Evolutionary conservation across 192 early-diverging fungal genomes (phyloP), one percentile per base, ranked within the genome.

Genomic region (Backusella psychrophila): DNA sequence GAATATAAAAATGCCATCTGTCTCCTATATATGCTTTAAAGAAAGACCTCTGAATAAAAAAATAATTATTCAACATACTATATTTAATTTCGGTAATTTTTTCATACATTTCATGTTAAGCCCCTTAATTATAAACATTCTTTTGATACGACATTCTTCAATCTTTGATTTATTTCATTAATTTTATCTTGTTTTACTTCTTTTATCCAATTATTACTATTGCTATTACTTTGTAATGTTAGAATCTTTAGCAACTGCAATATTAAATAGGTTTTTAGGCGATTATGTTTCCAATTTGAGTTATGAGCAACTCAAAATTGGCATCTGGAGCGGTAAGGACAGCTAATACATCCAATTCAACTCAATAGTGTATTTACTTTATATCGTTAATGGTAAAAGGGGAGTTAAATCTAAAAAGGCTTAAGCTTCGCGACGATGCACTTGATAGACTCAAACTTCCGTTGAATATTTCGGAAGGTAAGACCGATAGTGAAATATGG

Each of bases 261-360:
- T 91, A 26, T 82, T 91, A 66, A 91, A 91, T 69, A 82, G 84
- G 52, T 84, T 95, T 73, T 87, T 96, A 15, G 93, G 93, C 46
- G 93, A 93, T 75, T 94, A 95, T 86, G 91, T 95, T 23, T 89
- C 88, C 34, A 94, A 95, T 78, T 83, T 96, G 7, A 93, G 94
- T 77, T 93, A 90, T 23, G 90, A 90, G 26, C 95, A 96, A 83
- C 88, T 96, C 69, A 93, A 90, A 74, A 87, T 96, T 34, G 94
- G 91, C n/a, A 91, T 96, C 33, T 96, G 94, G 95, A 87, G 90
- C 74, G 93, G 92, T 93, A 84, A 23, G 77, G 49, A 2, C 36
- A 49, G 5, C 5, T 19, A n/a, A 17, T 19, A 49, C 6, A 49
- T n/a, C 33, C 78, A 23, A 52, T 39, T 9, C 33, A 6, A 34